These are phyloP conservation scores for Zygosaccharomyces kombuchaensis DNA, from an alignment of 805 yeast genomes.

Conservation along the genomic window DNA sequence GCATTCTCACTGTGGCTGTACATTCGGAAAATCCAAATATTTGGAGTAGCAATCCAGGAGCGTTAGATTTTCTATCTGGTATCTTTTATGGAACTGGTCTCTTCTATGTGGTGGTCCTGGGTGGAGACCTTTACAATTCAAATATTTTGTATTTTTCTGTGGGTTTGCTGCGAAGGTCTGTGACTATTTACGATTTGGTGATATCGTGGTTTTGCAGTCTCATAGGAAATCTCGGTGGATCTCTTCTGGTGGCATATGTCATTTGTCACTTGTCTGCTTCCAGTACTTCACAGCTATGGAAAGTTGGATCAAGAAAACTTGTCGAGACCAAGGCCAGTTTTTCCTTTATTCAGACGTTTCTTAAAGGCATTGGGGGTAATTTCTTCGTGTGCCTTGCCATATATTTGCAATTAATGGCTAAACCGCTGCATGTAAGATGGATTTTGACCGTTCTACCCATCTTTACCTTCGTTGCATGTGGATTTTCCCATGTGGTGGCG, in stretches of 20 bases:
- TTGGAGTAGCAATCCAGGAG: constrained; percentile 44
- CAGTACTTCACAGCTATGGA: constrained; percentile 39
- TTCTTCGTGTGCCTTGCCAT: constrained; percentile 73
- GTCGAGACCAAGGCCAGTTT: constrained; percentile 42
- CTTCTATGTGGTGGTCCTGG: constrained; percentile 69
- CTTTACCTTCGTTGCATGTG: constrained; percentile 72
- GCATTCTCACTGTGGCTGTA: constrained; percentile 58
- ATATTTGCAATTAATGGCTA: constrained; percentile 71
- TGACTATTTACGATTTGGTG: constrained; percentile 54
- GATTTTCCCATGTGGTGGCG: constrained; percentile 77
- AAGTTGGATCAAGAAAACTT: constrained; percentile 46
- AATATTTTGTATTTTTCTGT: constrained; percentile 68
- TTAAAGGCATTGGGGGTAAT: constrained; percentile 74
- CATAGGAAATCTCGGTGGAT: constrained; percentile 60
- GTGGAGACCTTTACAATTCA: constrained; percentile 72
- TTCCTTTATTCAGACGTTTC: constrained; percentile 56
- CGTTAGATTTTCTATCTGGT: constrained; percentile 55
- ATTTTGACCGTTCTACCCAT: constrained; percentile 61
- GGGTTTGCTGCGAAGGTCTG: constrained; percentile 66
- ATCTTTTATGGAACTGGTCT: constrained; percentile 64
- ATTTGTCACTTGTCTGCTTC: constrained; percentile 55
- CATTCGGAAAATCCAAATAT: constrained; percentile 49
- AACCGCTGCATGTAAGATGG: constrained; percentile 73
- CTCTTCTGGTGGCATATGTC: constrained; percentile 61
- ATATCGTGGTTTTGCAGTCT: constrained; percentile 67